phyloP scores from a whole-genome alignment of 495 filamentous ascomycete genomes.

The Aspergillus funiculosus region DNA sequence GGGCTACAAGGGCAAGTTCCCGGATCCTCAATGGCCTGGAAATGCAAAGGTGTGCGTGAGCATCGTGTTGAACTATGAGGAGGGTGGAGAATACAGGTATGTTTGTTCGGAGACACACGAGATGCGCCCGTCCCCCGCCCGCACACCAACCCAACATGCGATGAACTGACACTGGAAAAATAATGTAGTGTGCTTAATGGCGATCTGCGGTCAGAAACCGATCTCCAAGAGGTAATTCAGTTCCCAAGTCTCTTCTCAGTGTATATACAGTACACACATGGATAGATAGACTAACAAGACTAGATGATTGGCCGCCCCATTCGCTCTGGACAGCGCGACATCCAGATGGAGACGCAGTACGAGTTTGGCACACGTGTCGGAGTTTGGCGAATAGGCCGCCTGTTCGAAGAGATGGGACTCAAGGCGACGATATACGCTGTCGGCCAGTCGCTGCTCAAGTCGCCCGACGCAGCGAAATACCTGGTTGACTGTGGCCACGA shows the following conservation, averaged over 20 bases:
- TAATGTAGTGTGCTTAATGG: constrained; percentile 8
- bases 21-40: constrained; percentile 1
- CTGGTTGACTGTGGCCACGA: constrained; percentile 3
- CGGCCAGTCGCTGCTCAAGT: constrained; percentile 1
- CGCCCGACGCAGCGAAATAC: background rate
- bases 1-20: constrained; percentile 5
- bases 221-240: constrained; percentile 5
- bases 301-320: no score
- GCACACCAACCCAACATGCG: background rate
- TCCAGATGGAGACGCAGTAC: constrained; percentile 5
- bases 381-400: constrained; percentile 5
- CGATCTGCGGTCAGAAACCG: constrained; percentile 4
- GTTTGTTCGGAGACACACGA: no score
- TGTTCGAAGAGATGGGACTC: background rate
- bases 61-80: constrained; percentile 12
- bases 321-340: constrained; percentile 2
- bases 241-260: no score
- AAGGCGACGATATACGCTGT: constrained; percentile 8
- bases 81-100: no score
- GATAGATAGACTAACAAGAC: no score
- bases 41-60: constrained; percentile 7
- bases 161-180: background rate
- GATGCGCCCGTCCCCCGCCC: background rate
- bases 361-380: constrained; percentile 8
- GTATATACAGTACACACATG: no score